Percentiles rank a stretch among this genome's conserved stretches.
Evolutionary conservation across 2,329 filamentous ascomycete species (phyloP).

Genomic region (Fusarium brevicatenulatum): DNA sequence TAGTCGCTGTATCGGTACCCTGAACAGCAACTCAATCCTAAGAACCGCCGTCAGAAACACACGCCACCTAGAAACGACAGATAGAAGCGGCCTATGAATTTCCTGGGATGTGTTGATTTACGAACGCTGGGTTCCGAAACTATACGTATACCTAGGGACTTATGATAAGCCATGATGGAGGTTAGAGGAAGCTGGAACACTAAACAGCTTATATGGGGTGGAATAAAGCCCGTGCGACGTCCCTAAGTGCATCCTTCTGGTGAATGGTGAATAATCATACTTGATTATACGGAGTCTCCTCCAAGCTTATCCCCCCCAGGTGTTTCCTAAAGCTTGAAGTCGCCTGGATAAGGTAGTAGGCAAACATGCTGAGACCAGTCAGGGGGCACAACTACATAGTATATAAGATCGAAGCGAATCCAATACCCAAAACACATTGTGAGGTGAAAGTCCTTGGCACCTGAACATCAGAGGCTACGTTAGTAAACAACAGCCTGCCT

Average conservation of each 20-base stretch:
- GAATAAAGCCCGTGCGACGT: neutral
- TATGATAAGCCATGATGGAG: neutral
- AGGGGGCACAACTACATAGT: neutral
- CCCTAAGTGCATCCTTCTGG: too few species aligned
- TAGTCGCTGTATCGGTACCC: neutral
- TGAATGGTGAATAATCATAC: neutral
- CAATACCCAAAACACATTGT: conserved; percentile 6
- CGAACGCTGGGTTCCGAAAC: neutral
- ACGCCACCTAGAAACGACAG: neutral
- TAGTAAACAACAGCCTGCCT: conserved; percentile 13
- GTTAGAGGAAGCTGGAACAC: neutral
- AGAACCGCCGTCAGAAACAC: neutral
- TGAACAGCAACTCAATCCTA: neutral
- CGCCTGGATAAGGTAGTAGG: neutral
- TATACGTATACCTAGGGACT: neutral
- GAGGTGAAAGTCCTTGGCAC: conserved; percentile 3
- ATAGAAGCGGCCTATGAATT: neutral
- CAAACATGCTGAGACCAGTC: neutral
- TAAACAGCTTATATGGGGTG: neutral
- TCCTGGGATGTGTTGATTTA: too few species aligned
- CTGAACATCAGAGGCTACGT: neutral
- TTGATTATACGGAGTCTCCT: neutral
- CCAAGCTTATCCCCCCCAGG: neutral
- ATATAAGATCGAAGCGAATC: conserved; percentile 7
- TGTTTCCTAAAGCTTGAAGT: neutral